These are phyloP conservation scores for Boeremia exigua DNA, from an alignment of 2,329 filamentous ascomycete genomes.

Conservation along the genomic window DNA sequence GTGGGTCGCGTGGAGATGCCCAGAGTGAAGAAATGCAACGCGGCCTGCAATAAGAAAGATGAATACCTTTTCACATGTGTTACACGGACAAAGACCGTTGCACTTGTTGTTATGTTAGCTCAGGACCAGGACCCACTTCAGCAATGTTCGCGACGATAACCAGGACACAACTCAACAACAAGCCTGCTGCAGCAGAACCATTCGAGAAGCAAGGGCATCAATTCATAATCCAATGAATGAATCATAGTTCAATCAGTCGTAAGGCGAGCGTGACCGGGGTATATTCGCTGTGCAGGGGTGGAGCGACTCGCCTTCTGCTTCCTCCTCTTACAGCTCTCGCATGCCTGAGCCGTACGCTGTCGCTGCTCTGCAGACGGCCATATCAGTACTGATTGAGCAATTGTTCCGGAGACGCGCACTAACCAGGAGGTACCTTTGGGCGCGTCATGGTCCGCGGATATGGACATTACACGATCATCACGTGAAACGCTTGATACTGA, in stretches of 20 bases:
- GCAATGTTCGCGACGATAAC: background rate
- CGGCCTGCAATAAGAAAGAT: background rate
- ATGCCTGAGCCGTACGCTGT: conserved; percentile 68
- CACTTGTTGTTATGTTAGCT: conserved; percentile 54
- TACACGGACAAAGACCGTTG: conserved; percentile 64
- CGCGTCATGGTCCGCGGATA: conserved; percentile 37
- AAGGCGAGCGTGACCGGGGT: background rate
- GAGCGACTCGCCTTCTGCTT: conserved; percentile 67
- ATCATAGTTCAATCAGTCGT: background rate
- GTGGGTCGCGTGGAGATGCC: background rate
- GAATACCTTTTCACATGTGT: conserved; percentile 62
- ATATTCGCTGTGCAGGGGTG: conserved; percentile 1
- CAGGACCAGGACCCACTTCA: conserved; percentile 4
- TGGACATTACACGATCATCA: conserved; percentile 24
- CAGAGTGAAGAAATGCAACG: background rate
- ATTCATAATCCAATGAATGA: background rate
- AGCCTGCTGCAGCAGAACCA: background rate
- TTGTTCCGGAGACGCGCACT: conserved; percentile 19
- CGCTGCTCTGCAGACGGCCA: conserved; percentile 67
- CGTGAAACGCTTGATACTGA: conserved; percentile 25
- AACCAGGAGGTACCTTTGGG: conserved; percentile 44
- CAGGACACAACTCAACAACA: conserved; percentile 1
- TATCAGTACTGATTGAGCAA: conserved; percentile 32
- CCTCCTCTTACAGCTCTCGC: conserved; percentile 68
- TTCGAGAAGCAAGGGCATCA: background rate